phyloP scores from a whole-genome alignment of 2,329 filamentous ascomycete genomes.

The Ophiognomonia clavigignenti-juglandacearum region DNA sequence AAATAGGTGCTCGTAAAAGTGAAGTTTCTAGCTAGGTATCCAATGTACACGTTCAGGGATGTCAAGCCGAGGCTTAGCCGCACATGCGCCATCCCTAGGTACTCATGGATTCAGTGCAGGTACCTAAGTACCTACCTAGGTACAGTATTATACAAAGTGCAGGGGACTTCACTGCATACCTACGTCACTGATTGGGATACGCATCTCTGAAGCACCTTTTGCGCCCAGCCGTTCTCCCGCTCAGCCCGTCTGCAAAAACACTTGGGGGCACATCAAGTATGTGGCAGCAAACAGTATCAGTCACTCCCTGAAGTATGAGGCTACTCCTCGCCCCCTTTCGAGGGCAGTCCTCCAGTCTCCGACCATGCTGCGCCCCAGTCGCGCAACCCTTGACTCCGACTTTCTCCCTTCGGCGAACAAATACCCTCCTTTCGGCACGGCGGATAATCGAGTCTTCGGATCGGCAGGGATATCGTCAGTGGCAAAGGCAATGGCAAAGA shows the following conservation, averaged over 20 bases:
- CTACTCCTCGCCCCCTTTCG: slow-evolving; percentile 2
- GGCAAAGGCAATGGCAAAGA: neutral
- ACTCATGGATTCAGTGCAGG: neutral
- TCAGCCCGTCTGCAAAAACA: neutral
- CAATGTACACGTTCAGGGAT: neutral
- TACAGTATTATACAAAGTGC: too few species aligned
- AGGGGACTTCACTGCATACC: too few species aligned
- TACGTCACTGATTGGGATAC: slow-evolving; percentile 4
- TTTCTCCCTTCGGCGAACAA: neutral
- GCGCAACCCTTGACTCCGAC: neutral
- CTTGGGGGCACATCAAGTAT: neutral
- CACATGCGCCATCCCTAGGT: neutral
- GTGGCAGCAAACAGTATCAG: neutral
- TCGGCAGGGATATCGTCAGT: slow-evolving; percentile 1
- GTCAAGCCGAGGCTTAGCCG: slow-evolving; percentile 9
- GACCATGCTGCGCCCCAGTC: slow-evolving; percentile 1
- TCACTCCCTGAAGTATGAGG: slow-evolving; percentile 11
- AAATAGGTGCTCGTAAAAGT: too few species aligned
- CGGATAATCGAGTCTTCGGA: neutral
- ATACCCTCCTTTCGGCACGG: neutral
- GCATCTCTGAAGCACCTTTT: neutral
- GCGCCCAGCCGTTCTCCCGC: neutral
- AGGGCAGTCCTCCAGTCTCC: slow-evolving; percentile 10
- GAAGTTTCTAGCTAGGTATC: too few species aligned
- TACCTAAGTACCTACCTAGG: too few species aligned